Evolutionary conservation across 306 rosid genomes (phyloP).

Genomic region (Carpinus viminea): DNA sequence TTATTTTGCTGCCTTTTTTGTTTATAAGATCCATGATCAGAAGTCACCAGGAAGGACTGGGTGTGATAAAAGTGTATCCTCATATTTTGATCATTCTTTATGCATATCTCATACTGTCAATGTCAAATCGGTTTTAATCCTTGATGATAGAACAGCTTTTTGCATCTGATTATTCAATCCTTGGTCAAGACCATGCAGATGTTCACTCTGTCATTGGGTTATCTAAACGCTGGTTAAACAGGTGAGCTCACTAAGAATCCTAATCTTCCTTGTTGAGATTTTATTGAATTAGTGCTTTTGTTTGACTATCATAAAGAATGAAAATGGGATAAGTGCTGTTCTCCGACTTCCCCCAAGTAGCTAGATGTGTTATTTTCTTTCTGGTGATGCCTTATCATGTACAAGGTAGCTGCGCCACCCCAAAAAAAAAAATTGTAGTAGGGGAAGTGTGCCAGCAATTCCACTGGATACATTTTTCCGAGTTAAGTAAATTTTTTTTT

Average conservation of each 20-base stretch:
- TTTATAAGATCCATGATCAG: constrained; percentile 71
- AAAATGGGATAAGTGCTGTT: not conserved
- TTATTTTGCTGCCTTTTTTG: constrained; percentile 30
- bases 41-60: constrained; percentile 59
- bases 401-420: no score
- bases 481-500: no score
- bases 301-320: not conserved
- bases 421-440: no score
- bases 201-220: constrained; percentile 59
- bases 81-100: constrained; percentile 15
- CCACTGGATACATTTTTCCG: no score
- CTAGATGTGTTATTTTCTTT: no score
- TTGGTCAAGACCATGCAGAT: constrained; percentile 60
- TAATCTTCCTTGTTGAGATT: not conserved
- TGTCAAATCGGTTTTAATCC: constrained; percentile 38
- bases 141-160: constrained; percentile 63
- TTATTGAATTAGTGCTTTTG: not conserved
- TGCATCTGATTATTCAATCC: constrained; percentile 55
- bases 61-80: constrained; percentile 71
- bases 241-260: constrained; percentile 42
- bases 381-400: not conserved
- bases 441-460: no score
- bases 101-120: not conserved
- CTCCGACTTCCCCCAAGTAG: not conserved
- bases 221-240: constrained; percentile 73